phyloP scores from a whole-genome alignment of 2,329 filamentous ascomycete species.

The Hymenoscyphus linearis region DNA sequence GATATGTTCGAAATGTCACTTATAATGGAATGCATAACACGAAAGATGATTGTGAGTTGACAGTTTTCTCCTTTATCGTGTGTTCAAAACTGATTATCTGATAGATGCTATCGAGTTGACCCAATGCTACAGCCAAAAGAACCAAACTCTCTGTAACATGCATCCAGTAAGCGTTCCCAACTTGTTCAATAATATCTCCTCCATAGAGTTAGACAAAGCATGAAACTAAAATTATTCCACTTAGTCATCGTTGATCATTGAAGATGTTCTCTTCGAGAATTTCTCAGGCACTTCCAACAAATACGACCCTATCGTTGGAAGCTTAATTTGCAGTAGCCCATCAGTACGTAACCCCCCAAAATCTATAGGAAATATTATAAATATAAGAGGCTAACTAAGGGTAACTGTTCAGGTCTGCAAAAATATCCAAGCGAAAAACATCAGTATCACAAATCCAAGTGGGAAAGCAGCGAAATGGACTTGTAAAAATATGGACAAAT shows the following conservation, averaged over 20 bases:
- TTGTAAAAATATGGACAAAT: conserved; percentile 38
- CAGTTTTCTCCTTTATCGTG: not conserved
- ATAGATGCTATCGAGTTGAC: conserved; percentile 31
- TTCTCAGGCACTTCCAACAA: conserved; percentile 46
- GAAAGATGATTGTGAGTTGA: conserved; percentile 46
- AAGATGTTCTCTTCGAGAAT: conserved; percentile 47
- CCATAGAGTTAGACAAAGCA: not conserved
- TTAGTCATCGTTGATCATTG: conserved; percentile 39
- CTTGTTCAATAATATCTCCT: too few species aligned
- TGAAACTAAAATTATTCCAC: conserved; percentile 42
- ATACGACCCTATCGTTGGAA: conserved; percentile 38
- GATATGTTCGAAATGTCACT: conserved; percentile 56
- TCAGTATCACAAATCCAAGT: conserved; percentile 42
- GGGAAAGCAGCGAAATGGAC: conserved; percentile 37
- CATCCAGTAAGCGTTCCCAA: conserved; percentile 40
- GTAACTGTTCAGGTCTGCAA: conserved; percentile 33
- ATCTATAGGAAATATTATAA: not conserved
- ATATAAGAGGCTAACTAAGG: not conserved
- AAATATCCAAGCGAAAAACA: conserved; percentile 42
- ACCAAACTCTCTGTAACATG: conserved; percentile 51
- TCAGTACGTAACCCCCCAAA: conserved; percentile 36
- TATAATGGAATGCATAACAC: conserved; percentile 51
- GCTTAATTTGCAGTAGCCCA: conserved; percentile 40
- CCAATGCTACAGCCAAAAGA: conserved; percentile 54
- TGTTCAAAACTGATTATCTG: not conserved